A percentile compares a stretch with the other conserved stretches of the same genome.
These are phyloP conservation scores for Rhodotorula kratochvilovae DNA, from an alignment of 768 basidiomycete species.

Conservation along the genomic window DNA sequence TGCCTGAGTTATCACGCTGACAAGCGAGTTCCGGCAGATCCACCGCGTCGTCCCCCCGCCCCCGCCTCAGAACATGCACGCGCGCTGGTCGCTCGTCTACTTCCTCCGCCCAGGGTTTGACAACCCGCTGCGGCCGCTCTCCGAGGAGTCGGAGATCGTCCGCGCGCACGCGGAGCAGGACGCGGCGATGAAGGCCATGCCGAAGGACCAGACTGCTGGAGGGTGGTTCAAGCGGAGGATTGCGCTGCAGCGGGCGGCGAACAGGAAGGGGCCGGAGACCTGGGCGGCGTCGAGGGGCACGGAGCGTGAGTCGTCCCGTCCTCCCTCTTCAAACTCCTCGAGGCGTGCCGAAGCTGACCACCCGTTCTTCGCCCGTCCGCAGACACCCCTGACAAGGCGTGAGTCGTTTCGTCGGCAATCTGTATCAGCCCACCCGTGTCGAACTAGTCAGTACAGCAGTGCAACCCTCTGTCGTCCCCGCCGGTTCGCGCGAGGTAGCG, in stretches of 20 bases:
- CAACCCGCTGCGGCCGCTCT: constrained; percentile 14
- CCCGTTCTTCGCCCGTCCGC: background rate
- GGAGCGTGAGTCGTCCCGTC: constrained; percentile 24
- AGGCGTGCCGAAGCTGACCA: background rate
- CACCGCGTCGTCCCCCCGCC: constrained; percentile 39
- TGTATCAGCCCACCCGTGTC: too few species aligned
- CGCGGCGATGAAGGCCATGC: constrained; percentile 12
- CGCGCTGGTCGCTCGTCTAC: constrained; percentile 33
- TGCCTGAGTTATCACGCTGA: background rate
- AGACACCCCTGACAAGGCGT: background rate
- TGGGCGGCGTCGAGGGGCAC: constrained; percentile 28
- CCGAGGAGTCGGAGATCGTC: constrained; percentile 4
- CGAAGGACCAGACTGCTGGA: constrained; percentile 20
- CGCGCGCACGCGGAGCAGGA: constrained; percentile 10
- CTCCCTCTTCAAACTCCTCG: background rate
- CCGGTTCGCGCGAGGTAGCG: too few species aligned
- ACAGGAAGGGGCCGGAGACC: constrained; percentile 35
- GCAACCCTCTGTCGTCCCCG: too few species aligned
- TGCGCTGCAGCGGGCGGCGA: constrained; percentile 15
- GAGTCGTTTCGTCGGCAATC: background rate
- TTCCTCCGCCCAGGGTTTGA: constrained; percentile 35
- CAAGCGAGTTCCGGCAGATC: background rate
- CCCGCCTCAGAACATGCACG: constrained; percentile 5
- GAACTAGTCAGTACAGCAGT: too few species aligned
- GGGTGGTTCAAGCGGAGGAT: constrained; percentile 26